Evolutionary conservation across 306 rosid species (phyloP), one percentile per base, ranked within the genome.

Genomic region (Canavalia gladiata): DNA sequence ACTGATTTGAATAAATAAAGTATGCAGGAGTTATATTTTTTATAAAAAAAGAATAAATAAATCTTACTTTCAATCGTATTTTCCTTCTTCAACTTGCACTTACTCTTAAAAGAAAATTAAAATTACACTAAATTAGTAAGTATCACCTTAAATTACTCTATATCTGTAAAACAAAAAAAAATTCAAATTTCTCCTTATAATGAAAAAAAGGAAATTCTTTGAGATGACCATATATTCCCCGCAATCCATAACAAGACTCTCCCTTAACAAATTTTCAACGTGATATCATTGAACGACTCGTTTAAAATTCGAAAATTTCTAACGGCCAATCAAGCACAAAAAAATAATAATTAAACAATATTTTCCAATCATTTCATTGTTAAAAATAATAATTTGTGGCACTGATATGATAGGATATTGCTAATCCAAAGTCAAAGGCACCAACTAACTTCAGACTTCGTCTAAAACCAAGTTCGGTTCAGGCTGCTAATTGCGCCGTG

Each of bases 401-500:
- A 2, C 37, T 29, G 5, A 57, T 57, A 57, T 8, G 33, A 65
- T 18, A 18, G 25, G 35, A 66, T 64, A 64, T 25, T 31, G 18
- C 2, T 3, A 1, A 41, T 7, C 51, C 52, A 41, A 41, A 66
- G 72, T 41, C 52, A 18, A 42, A 13, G 8, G 33, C 50, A 52
- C 77, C 63, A 52, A 51, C 64, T 33, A 52, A 8, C 35, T 7
- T 52, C 52, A 37, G 63, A 72, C 63, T 72, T 72, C 5, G 71
- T 72, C 77, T 35, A 51, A 72, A 52, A 3, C 35, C 5, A 52
- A 51, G 37, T 52, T 34, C 77, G 5, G 37, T 7, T 6, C 13
- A 3, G 63, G 77, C 77, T 35, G 63, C 77, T 13, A 4, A 0
- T n/a, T 52, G 64, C 76, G 60, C 34, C 76, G 62, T 51, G 76